phyloP scores from a whole-genome alignment of 2,329 filamentous ascomycete genomes.

The Cladosporium sp. region DNA sequence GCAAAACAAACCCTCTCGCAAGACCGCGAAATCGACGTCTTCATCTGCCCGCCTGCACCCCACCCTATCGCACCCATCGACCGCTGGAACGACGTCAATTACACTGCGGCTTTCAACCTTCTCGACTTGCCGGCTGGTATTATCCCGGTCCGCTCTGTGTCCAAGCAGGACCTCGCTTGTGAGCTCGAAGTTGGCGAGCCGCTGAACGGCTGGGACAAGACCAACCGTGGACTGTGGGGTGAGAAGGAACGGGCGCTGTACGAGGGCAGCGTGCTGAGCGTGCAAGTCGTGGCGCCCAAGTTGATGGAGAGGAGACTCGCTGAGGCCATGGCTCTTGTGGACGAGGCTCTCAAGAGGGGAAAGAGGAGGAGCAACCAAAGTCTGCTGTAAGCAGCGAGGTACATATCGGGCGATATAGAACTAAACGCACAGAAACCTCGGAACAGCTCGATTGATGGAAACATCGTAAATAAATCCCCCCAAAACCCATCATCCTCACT shows the following conservation, averaged over 20 bases:
- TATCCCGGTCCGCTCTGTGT: slow-evolving; percentile 56
- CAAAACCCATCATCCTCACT: neutral
- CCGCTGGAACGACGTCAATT: slow-evolving; percentile 62
- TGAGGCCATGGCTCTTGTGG: slow-evolving; percentile 56
- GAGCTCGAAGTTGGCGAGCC: slow-evolving; percentile 43
- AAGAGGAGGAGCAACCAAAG: slow-evolving; percentile 12
- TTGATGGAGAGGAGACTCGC: slow-evolving; percentile 56
- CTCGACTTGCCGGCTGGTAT: slow-evolving; percentile 62
- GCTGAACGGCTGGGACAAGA: slow-evolving; percentile 60
- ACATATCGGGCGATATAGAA: too few relatives aligned
- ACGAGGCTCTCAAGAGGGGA: slow-evolving; percentile 40
- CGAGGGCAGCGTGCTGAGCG: slow-evolving; percentile 54
- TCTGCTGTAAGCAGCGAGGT: neutral
- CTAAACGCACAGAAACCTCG: too few relatives aligned
- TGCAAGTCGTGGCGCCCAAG: slow-evolving; percentile 59
- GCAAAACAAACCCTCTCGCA: slow-evolving; percentile 16
- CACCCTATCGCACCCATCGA: slow-evolving; percentile 65
- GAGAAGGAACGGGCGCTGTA: slow-evolving; percentile 56
- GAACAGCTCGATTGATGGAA: neutral
- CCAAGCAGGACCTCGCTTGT: slow-evolving; percentile 51
- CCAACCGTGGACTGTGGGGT: slow-evolving; percentile 59
- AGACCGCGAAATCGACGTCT: slow-evolving; percentile 53
- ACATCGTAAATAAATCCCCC: neutral
- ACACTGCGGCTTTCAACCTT: slow-evolving; percentile 62
- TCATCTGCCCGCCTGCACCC: slow-evolving; percentile 64